Conservation (phyloP, 352 stramenopile species). For the Phytophthora megakarya region DNA sequence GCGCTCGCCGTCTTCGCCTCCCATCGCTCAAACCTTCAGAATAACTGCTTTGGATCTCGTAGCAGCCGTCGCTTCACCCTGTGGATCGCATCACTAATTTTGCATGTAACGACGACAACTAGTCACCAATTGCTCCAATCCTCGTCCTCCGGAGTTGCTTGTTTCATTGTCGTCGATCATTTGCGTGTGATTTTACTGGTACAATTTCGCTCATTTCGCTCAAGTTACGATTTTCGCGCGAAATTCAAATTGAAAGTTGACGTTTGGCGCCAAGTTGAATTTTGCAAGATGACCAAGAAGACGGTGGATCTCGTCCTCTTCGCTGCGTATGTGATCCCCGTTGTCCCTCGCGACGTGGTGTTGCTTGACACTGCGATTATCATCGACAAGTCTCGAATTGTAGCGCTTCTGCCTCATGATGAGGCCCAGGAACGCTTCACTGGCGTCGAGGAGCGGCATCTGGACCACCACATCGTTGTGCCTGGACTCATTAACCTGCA, state of each 20-base stretch:
- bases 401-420: constrained; percentile 69
- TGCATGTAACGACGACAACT: constrained; percentile 23
- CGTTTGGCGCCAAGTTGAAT: constrained; percentile 4
- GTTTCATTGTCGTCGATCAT: no score
- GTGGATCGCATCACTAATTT: constrained; percentile 25
- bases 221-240: background rate
- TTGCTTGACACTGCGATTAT: constrained; percentile 78
- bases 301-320: constrained; percentile 75
- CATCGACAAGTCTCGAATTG: constrained; percentile 64
- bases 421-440: constrained; percentile 59
- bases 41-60: background rate
- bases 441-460: constrained; percentile 44
- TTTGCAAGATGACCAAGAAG: constrained; percentile 41
- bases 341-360: constrained; percentile 75
- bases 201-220: no score
- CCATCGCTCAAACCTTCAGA: constrained; percentile 38
- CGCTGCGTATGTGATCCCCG: constrained; percentile 77
- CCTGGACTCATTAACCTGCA: constrained; percentile 89
- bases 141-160: no score
- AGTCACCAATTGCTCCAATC: no score
- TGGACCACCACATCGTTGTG: constrained; percentile 72
- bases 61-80: constrained; percentile 24
- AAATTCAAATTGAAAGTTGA: constrained; percentile 9
- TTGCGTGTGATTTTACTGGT: no score
- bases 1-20: constrained; percentile 47